A percentile compares a stretch with the other conserved stretches of the same genome.
Conservation (phyloP, 371 early-diverging fungal species). For the Mucor sp. region DNA sequence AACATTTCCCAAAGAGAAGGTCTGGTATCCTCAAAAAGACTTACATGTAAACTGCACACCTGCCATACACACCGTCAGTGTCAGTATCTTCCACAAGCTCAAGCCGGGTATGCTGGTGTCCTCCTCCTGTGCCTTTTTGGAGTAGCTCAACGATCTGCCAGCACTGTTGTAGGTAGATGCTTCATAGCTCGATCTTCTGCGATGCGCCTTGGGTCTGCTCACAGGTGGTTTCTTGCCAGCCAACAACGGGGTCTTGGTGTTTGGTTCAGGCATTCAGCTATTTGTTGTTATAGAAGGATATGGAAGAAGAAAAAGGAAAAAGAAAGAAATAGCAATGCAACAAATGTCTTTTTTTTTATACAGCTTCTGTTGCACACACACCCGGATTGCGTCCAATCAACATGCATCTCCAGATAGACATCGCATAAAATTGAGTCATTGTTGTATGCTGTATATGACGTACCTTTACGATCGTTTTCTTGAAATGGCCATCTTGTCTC, state of each 20-base stretch:
- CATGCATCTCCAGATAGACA: neutral
- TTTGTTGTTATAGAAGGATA: neutral
- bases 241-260: constrained; percentile 26
- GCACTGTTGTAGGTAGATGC: constrained; percentile 29
- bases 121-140: constrained; percentile 4
- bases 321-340: neutral
- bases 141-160: constrained; percentile 18
- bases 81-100: constrained; percentile 21
- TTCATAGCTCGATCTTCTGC: constrained; percentile 29
- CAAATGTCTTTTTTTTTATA: neutral
- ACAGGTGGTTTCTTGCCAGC: constrained; percentile 26
- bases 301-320: constrained; percentile 1
- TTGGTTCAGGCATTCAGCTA: constrained; percentile 20
- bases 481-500: too few species aligned
- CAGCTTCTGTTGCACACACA: neutral
- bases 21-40: constrained; percentile 1
- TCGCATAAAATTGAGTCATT: neutral
- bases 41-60: constrained; percentile 65
- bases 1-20: neutral
- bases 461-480: neutral
- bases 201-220: constrained; percentile 22
- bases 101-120: constrained; percentile 22
- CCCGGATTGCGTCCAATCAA: neutral
- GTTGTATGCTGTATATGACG: neutral
- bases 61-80: constrained; percentile 54